These are phyloP conservation scores for Eustoma russellianum DNA, from an alignment of 257 asterid species.

Conservation along the genomic window DNA sequence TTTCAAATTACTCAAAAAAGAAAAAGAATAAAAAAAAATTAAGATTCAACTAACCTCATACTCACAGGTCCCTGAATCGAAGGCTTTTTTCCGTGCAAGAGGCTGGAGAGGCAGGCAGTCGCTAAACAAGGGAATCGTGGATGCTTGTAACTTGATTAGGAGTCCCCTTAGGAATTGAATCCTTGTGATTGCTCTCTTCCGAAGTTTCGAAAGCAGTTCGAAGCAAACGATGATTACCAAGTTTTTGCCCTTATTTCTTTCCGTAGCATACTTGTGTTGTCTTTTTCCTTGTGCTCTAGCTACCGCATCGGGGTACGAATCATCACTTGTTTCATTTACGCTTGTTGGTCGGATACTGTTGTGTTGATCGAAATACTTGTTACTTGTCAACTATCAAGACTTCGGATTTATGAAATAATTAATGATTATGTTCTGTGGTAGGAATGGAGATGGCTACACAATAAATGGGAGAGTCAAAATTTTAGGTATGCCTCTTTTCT, in stretches of 20 bases:
- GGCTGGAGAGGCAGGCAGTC: too few relatives aligned
- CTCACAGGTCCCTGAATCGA: too few relatives aligned
- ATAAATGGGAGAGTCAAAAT: conserved; percentile 32
- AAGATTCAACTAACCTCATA: too few relatives aligned
- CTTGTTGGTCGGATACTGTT: not conserved
- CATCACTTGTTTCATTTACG: too few relatives aligned
- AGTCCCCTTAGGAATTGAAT: too few relatives aligned
- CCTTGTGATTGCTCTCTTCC: too few relatives aligned
- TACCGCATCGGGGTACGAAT: conserved; percentile 18
- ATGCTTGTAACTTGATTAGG: too few relatives aligned
- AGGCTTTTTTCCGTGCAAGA: too few relatives aligned
- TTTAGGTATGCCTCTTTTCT: conserved; percentile 16
- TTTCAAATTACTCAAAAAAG: too few relatives aligned
- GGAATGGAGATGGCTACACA: conserved; percentile 24
- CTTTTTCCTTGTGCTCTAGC: conserved; percentile 15
- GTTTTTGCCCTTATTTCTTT: conserved; percentile 8
- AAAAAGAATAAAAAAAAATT: too few relatives aligned
- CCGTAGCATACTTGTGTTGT: conserved; percentile 6
- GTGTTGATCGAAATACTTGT: not conserved
- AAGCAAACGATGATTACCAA: not conserved
- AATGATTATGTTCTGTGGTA: conserved; percentile 8
- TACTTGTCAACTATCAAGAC: not conserved
- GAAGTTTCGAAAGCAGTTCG: too few relatives aligned
- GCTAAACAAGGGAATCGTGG: too few relatives aligned
- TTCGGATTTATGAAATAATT: not conserved